A percentile compares a stretch with the other conserved stretches of the same genome.
These are phyloP conservation scores for Cryphonectria nitschkei DNA, from an alignment of 2,329 filamentous ascomycete genomes.

Conservation along the genomic window DNA sequence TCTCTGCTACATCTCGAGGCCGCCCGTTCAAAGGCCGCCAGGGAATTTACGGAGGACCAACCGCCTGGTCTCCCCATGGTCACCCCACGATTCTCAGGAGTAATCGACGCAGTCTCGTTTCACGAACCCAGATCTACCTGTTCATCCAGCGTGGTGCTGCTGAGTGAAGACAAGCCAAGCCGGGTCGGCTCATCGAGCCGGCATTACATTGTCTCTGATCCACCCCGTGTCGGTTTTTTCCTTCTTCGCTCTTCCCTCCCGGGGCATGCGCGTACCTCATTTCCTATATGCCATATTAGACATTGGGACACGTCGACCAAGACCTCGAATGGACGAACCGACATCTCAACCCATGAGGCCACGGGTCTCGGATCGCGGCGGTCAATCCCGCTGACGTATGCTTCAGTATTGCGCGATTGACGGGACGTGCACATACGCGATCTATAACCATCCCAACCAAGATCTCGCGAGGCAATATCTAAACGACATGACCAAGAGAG, in stretches of 20 bases:
- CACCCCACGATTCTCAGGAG: neutral
- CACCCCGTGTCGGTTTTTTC: neutral
- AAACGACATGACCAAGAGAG: neutral
- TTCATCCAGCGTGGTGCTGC: neutral
- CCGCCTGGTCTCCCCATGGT: neutral
- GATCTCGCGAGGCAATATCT: neutral
- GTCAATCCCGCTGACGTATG: neutral
- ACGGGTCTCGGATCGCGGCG: neutral
- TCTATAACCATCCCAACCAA: neutral
- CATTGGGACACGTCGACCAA: neutral
- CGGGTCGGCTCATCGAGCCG: neutral
- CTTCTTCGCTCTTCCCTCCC: neutral
- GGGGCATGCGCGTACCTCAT: constrained; percentile 7
- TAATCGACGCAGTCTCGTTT: neutral
- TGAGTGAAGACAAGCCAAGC: neutral
- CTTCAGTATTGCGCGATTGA: neutral
- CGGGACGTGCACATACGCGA: neutral
- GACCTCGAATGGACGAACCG: neutral
- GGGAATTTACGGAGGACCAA: neutral
- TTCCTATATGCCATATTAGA: neutral
- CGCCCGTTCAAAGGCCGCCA: neutral
- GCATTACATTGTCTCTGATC: neutral
- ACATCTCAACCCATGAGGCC: neutral
- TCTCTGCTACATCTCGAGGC: neutral
- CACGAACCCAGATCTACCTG: neutral